Percentiles rank a stretch among this genome's conserved stretches.
Conservation (phyloP, 805 yeast genomes). For the Kurtzmaniella fragi region DNA sequence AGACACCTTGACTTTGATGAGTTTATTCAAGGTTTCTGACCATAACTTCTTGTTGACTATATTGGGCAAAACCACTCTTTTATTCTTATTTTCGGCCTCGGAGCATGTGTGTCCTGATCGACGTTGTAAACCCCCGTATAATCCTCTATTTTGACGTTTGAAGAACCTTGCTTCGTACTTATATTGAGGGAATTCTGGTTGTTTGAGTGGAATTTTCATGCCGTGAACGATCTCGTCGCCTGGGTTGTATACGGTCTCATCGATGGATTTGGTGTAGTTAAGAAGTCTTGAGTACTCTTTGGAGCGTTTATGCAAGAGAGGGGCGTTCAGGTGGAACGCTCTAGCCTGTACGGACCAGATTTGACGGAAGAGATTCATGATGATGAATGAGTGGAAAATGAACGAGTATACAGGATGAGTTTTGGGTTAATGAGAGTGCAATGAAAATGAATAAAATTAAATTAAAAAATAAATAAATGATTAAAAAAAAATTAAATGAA, state of each 20-base stretch:
- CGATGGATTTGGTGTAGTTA: conserved; percentile 34
- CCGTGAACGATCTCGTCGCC: conserved; percentile 31
- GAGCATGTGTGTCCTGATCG: conserved; percentile 74
- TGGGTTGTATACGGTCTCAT: conserved; percentile 27
- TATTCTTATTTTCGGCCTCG: conserved; percentile 66
- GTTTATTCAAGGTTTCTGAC: conserved; percentile 70
- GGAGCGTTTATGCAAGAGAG: conserved; percentile 4
- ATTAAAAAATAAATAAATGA: too few species aligned
- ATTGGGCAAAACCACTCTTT: conserved; percentile 78
- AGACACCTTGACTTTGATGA: conserved; percentile 57
- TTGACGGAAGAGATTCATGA: conserved; percentile 1
- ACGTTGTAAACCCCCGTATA: conserved; percentile 84
- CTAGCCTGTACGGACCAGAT: conserved; percentile 1
- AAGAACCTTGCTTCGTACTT: conserved; percentile 65
- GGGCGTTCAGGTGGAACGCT: conserved; percentile 2
- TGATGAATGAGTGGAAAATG: background rate
- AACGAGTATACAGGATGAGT: background rate
- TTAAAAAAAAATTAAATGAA: too few species aligned
- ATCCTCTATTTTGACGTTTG: conserved; percentile 82
- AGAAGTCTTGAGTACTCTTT: conserved; percentile 36
- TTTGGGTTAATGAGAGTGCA: too few species aligned
- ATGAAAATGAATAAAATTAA: too few species aligned
- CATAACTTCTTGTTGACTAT: conserved; percentile 70
- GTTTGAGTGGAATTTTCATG: conserved; percentile 17
- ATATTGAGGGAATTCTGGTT: conserved; percentile 23